A percentile compares a stretch with the other conserved stretches of the same genome.
Evolutionary conservation across 2,329 filamentous ascomycete genomes (phyloP).

Genomic region (Hypoxylon sp.): DNA sequence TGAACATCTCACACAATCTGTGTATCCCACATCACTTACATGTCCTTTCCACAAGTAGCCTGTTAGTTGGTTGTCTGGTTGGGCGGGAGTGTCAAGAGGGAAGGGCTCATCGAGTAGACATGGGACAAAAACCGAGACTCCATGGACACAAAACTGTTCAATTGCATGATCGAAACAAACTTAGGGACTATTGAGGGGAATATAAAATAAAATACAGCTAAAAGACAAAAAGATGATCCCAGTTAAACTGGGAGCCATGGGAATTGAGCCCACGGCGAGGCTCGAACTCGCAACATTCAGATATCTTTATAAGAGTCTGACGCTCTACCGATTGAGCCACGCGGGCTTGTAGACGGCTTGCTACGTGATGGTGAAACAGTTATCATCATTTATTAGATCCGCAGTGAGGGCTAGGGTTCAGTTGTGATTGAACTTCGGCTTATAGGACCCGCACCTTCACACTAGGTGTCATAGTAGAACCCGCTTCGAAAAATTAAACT

Average conservation of each 20-base stretch:
- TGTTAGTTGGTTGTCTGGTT: no score
- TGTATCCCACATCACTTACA: neutral
- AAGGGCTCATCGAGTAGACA: neutral
- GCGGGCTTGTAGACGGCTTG: slow-evolving; percentile 7
- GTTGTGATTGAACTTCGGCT: neutral
- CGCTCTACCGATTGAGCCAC: slow-evolving; percentile 77
- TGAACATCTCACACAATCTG: neutral
- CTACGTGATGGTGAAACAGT: neutral
- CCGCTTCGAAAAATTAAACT: slow-evolving; percentile 8
- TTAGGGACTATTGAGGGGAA: neutral
- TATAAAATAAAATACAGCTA: neutral
- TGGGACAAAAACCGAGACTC: no score
- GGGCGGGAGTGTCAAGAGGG: neutral
- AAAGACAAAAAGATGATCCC: slow-evolving; percentile 17
- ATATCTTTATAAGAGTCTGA: slow-evolving; percentile 70
- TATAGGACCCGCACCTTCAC: neutral
- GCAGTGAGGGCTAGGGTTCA: neutral
- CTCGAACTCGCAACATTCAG: slow-evolving; percentile 49
- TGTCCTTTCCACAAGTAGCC: no score
- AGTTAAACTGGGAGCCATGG: slow-evolving; percentile 24
- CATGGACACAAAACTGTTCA: no score
- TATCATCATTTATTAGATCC: neutral
- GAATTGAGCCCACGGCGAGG: slow-evolving; percentile 38
- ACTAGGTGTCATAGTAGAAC: slow-evolving; percentile 18
- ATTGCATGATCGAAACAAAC: neutral